Percentiles rank a stretch among this genome's conserved stretches.
phyloP scores from a whole-genome alignment of 2,329 filamentous ascomycete species.

The Didymella exigua region DNA sequence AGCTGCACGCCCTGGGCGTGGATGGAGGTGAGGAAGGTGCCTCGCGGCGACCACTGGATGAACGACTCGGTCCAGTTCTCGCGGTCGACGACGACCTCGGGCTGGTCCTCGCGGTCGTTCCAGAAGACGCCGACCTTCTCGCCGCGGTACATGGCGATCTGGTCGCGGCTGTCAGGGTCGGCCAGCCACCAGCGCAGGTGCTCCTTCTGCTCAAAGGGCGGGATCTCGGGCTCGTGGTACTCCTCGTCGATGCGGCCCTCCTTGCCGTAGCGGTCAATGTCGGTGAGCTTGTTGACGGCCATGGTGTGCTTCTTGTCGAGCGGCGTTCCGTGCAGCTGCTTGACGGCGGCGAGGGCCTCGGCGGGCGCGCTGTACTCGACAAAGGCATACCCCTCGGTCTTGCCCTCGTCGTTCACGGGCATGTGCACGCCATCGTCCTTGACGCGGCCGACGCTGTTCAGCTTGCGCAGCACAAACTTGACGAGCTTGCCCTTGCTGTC shows the following conservation, averaged over 20 bases:
- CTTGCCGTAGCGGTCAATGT: constrained; percentile 93
- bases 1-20: constrained; percentile 96
- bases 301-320: constrained; percentile 98
- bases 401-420: constrained; percentile 86
- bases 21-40: constrained; percentile 92
- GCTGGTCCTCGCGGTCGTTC: constrained; percentile 94
- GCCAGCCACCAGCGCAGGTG: constrained; percentile 93
- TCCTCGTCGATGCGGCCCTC: constrained; percentile 93
- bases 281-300: constrained; percentile 95
- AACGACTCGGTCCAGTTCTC: constrained; percentile 98
- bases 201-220: constrained; percentile 88
- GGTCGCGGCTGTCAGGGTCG: constrained; percentile 87
- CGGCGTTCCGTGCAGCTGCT: constrained; percentile 81
- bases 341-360: constrained; percentile 87
- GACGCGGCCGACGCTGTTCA: constrained; percentile 83
- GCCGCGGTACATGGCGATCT: constrained; percentile 92
- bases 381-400: constrained; percentile 91
- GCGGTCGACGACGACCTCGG: constrained; percentile 88
- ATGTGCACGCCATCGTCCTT: constrained; percentile 89
- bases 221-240: constrained; percentile 80
- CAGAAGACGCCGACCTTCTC: constrained; percentile 95
- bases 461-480: constrained; percentile 94
- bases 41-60: constrained; percentile 95
- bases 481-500: constrained; percentile 92
- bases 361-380: constrained; percentile 92